Evolutionary conservation across 176 grass and related monocot species (phyloP), one percentile per base, ranked within the genome.

Genomic region (Aegilops umbellulata): DNA sequence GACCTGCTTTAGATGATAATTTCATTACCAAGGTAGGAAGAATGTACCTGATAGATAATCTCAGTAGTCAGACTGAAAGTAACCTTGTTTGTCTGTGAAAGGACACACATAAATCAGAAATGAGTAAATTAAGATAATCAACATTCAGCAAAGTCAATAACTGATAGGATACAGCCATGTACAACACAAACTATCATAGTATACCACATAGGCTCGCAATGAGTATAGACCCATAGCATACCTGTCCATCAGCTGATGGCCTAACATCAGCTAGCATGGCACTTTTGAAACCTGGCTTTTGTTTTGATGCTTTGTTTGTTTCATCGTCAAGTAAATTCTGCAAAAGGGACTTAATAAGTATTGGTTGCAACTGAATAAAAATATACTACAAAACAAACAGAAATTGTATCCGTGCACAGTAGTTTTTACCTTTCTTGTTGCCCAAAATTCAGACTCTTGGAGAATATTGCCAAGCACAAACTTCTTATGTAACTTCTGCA

Each of bases 361-460:
- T 39, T 69, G 32, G 25, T 44, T 79, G 86, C n/a, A 66, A 60
- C 34, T 72, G 35, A 62, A 53, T 16, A 85, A 71, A 20, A 71
- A 20, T 60, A 58, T 49, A 76, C 25, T 13, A 47, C 30, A 12
- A 90, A 80, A 38, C 36, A 70, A 88, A 55, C 57, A 80, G 26
- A 22, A 55, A 46, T 71, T 46, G 26, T 42, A 74, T 85, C 10
- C 10, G 49, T 71, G 58, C n/a, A 69, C 31, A 64, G 17, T 81
- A 62, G 69, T 25, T 76, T 65, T 86, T 72, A 98, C 95, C 95
- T 98, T 95, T 77, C 95, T 92, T 79, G 95, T 94, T 62, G 93
- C 91, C 95, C 95, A 98, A 95, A 98, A 98, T 83, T 98, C 95
- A 86, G 91, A 87, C 64, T 98, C 95, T 41, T 89, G 92, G 66